These are phyloP conservation scores for Acanthochlamys bracteata DNA, from an alignment of 106 monocot genomes.

Conservation along the genomic window DNA sequence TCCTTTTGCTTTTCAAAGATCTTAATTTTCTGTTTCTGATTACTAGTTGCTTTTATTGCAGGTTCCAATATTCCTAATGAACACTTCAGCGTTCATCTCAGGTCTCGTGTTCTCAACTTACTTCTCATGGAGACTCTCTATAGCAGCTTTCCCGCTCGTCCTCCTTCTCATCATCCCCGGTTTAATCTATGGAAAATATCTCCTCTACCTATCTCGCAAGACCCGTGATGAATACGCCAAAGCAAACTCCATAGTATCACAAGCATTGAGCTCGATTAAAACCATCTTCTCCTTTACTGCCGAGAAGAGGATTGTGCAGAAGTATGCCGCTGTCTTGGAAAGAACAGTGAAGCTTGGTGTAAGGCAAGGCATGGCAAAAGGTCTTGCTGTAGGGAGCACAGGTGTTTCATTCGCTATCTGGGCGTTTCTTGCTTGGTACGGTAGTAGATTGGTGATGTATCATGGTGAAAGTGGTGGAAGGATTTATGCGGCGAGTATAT, in stretches of 20 bases:
- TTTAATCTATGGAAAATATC: slow-evolving; percentile 60
- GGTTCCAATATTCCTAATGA: slow-evolving; percentile 71
- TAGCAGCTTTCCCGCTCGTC: slow-evolving; percentile 54
- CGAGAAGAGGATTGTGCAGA: slow-evolving; percentile 41
- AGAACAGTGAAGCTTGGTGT: slow-evolving; percentile 48
- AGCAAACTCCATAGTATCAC: slow-evolving; percentile 42
- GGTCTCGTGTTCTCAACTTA: slow-evolving; percentile 51
- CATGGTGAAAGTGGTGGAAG: slow-evolving; percentile 75
- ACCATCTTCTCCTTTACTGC: slow-evolving; percentile 76
- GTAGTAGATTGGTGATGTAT: slow-evolving; percentile 53
- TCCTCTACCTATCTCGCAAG: slow-evolving; percentile 49
- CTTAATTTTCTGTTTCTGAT: slow-evolving; percentile 1
- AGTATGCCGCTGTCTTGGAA: slow-evolving; percentile 39
- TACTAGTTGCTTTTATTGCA: slow-evolving; percentile 7
- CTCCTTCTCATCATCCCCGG: slow-evolving; percentile 68
- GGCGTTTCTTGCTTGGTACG: slow-evolving; percentile 91
- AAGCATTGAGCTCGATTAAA: slow-evolving; percentile 67
- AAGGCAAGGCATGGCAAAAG: slow-evolving; percentile 72
- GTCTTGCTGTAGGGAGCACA: slow-evolving; percentile 61
- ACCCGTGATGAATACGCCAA: slow-evolving; percentile 35
- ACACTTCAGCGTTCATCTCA: slow-evolving; percentile 63
- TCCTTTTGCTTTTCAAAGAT: too few relatives aligned
- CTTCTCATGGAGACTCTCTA: slow-evolving; percentile 72
- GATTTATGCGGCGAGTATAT: slow-evolving; percentile 58
- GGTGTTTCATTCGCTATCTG: slow-evolving; percentile 70